A percentile compares a stretch with the other conserved stretches of the same genome.
phyloP scores from a whole-genome alignment of 1,284 basidiomycete genomes.

The Heterobasidion parviporum region DNA sequence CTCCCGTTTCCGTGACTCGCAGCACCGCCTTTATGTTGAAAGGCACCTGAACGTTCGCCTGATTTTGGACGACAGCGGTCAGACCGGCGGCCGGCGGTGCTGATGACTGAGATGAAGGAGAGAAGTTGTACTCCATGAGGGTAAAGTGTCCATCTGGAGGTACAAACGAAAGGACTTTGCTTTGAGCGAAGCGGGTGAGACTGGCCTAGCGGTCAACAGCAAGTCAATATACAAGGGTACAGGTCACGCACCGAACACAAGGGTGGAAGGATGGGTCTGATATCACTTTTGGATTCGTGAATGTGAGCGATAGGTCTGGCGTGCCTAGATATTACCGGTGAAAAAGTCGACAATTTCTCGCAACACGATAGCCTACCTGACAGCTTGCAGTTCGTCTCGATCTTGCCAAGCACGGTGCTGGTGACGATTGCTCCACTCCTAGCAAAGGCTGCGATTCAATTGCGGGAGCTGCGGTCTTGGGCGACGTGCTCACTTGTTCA shows the following conservation, averaged over 20 bases:
- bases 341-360: background rate
- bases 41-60: constrained; percentile 51
- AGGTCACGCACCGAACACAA: constrained; percentile 67
- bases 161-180: constrained; percentile 82
- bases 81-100: constrained; percentile 10
- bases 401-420: constrained; percentile 71
- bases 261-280: constrained; percentile 84
- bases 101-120: constrained; percentile 24
- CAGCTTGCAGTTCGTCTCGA: constrained; percentile 77
- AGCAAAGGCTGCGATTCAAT: background rate
- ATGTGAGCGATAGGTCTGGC: constrained; percentile 78
- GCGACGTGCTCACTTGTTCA: constrained; percentile 58
- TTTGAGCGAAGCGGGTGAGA: constrained; percentile 73
- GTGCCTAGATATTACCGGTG: constrained; percentile 45
- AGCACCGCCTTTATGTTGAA: constrained; percentile 56
- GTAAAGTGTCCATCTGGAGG: constrained; percentile 91
- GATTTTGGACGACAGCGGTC: constrained; percentile 24
- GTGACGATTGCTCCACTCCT: constrained; percentile 73
- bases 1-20: constrained; percentile 53
- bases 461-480: background rate
- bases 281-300: constrained; percentile 72
- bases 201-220: constrained; percentile 28
- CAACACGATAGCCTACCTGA: constrained; percentile 43
- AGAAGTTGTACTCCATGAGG: constrained; percentile 79
- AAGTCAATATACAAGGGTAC: background rate